Percentiles rank a stretch among this genome's conserved stretches.
Evolutionary conservation across 1,284 basidiomycete species (phyloP).

Genomic region (Rugosomyces carneus): DNA sequence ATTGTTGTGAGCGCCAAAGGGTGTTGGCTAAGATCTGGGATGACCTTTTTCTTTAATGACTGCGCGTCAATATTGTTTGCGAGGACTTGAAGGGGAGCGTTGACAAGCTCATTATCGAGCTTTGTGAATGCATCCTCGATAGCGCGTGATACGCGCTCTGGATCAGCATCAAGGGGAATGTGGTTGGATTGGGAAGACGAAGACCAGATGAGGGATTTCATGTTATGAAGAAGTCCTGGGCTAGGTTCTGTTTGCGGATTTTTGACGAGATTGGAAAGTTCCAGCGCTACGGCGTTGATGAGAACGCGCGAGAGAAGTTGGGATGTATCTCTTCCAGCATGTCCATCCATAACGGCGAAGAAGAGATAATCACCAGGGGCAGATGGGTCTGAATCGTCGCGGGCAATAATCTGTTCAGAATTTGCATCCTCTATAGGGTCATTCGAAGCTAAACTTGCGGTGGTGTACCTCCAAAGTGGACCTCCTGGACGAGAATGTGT

Average conservation of each 20-base stretch:
- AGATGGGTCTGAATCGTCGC: constrained; percentile 50
- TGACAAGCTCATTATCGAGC: constrained; percentile 75
- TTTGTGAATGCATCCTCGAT: constrained; percentile 76
- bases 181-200: constrained; percentile 28
- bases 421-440: constrained; percentile 88
- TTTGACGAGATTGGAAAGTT: constrained; percentile 55
- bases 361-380: constrained; percentile 72
- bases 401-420: constrained; percentile 64
- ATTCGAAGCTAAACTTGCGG: constrained; percentile 78
- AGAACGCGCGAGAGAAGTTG: constrained; percentile 80
- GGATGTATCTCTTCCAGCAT: constrained; percentile 81
- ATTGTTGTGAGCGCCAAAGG: constrained; percentile 66
- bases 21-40: constrained; percentile 68
- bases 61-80: constrained; percentile 49
- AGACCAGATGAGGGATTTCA: constrained; percentile 39
- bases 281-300: constrained; percentile 81
- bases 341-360: constrained; percentile 91
- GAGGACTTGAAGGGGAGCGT: constrained; percentile 71
- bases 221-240: constrained; percentile 30
- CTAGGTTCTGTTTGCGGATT: constrained; percentile 25
- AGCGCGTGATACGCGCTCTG: constrained; percentile 59
- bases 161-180: constrained; percentile 45
- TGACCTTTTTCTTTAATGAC: constrained; percentile 39
- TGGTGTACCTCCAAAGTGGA: constrained; percentile 67
- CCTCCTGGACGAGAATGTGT: constrained; percentile 43